These are phyloP conservation scores for Suhomyces terraborum DNA, from an alignment of 1,139 yeast species.

Conservation along the genomic window DNA sequence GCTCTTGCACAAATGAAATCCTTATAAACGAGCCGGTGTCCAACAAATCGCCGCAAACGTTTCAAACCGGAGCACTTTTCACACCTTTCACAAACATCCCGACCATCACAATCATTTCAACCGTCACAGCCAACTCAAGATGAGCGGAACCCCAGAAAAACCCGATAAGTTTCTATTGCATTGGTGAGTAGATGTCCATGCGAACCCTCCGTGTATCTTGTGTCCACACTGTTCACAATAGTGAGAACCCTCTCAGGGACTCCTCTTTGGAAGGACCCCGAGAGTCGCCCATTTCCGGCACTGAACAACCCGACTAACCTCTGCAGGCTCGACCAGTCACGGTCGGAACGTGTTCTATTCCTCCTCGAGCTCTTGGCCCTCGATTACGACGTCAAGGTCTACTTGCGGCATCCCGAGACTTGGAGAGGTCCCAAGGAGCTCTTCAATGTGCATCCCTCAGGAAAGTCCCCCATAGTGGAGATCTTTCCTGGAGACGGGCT, in stretches of 20 bases:
- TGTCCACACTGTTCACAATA: too few species aligned
- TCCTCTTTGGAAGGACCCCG: too few species aligned
- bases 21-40: background rate
- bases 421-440: conserved; percentile 49
- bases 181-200: conserved; percentile 39
- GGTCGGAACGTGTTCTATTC: conserved; percentile 59
- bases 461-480: conserved; percentile 57
- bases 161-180: conserved; percentile 32
- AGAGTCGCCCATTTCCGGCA: background rate
- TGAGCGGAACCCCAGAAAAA: conserved; percentile 1
- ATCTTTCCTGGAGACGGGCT: conserved; percentile 48
- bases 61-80: too few species aligned
- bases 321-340: conserved; percentile 52
- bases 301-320: conserved; percentile 10
- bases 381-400: conserved; percentile 53
- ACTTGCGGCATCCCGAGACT: conserved; percentile 48
- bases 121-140: too few species aligned
- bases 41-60: too few species aligned
- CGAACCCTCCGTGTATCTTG: too few species aligned
- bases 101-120: too few species aligned
- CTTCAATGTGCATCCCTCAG: conserved; percentile 55
- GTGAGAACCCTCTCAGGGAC: too few species aligned
- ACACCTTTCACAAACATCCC: too few species aligned
- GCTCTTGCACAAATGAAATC: background rate
- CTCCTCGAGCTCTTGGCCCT: conserved; percentile 53